A percentile compares a stretch with the other conserved stretches of the same genome.
Evolutionary conservation across 306 rosid genomes (phyloP).

Genomic region (Lathyrus tuberosus): DNA sequence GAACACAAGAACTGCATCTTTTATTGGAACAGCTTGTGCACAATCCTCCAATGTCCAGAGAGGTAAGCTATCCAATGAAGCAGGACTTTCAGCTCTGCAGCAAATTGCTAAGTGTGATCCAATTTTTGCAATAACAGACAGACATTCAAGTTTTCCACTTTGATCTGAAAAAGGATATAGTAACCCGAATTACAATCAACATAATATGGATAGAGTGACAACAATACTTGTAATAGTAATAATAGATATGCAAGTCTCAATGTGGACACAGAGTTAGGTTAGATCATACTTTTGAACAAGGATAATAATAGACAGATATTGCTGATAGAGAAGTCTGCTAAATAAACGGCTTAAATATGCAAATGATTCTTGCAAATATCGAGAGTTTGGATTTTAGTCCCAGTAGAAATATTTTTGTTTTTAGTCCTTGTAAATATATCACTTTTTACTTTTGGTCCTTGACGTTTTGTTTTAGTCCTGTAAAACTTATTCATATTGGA

Average conservation of each 20-base stretch:
- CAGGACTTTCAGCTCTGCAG: slow-evolving; percentile 97
- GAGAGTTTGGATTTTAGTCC: no score
- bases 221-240: slow-evolving; percentile 29
- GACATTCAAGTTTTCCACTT: slow-evolving; percentile 95
- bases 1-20: slow-evolving; percentile 82
- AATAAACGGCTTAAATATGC: background rate
- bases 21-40: slow-evolving; percentile 66
- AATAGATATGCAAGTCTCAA: slow-evolving; percentile 30
- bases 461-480: no score
- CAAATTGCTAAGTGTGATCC: slow-evolving; percentile 82
- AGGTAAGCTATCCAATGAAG: slow-evolving; percentile 85
- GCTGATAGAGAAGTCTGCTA: slow-evolving; percentile 4
- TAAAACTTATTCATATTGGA: no score
- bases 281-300: slow-evolving; percentile 20
- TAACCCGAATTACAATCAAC: slow-evolving; percentile 32
- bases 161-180: slow-evolving; percentile 58
- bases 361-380: no score
- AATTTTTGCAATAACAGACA: slow-evolving; percentile 78
- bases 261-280: slow-evolving; percentile 7
- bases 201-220: slow-evolving; percentile 22
- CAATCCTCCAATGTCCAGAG: slow-evolving; percentile 79
- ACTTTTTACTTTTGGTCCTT: no score
- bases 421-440: no score
- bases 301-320: slow-evolving; percentile 22
- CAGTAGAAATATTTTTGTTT: no score